phyloP scores from a whole-genome alignment of 805 yeast species.

The Lipomyces orientalis region DNA sequence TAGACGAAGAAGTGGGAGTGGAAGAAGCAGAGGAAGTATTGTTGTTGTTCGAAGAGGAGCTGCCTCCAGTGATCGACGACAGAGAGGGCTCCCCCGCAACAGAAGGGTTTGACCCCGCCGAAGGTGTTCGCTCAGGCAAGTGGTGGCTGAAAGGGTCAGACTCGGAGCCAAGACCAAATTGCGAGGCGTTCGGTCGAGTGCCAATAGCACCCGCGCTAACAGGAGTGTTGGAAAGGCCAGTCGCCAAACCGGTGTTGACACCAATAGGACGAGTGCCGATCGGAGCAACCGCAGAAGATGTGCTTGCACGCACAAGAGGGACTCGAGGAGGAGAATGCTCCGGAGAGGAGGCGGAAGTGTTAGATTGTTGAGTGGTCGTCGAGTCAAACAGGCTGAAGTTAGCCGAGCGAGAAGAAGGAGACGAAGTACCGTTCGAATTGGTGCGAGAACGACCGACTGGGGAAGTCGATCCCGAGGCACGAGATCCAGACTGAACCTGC shows the following conservation, averaged over 20 bases:
- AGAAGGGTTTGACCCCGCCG: constrained; percentile 33
- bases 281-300: constrained; percentile 37
- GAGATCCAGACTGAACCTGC: constrained; percentile 14
- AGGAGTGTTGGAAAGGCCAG: background rate
- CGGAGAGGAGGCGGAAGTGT: constrained; percentile 35
- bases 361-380: constrained; percentile 29
- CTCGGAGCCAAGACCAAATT: constrained; percentile 32
- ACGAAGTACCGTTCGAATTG: constrained; percentile 37
- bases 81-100: constrained; percentile 18
- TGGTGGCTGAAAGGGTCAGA: constrained; percentile 31
- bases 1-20: constrained; percentile 24
- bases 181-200: constrained; percentile 29
- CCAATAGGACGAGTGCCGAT: constrained; percentile 38
- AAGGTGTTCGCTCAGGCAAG: constrained; percentile 32
- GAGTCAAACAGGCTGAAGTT: constrained; percentile 38
- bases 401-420: constrained; percentile 38
- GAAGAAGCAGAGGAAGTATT: constrained; percentile 11
- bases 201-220: constrained; percentile 21
- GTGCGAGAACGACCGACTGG: constrained; percentile 35
- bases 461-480: constrained; percentile 17
- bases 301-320: constrained; percentile 30
- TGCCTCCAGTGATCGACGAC: constrained; percentile 10
- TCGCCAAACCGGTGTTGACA: constrained; percentile 5
- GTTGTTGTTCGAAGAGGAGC: constrained; percentile 9
- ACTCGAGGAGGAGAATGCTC: constrained; percentile 38